These are phyloP conservation scores for Boletus sp. DNA, from an alignment of 1,284 basidiomycete genomes.

Conservation along the genomic window DNA sequence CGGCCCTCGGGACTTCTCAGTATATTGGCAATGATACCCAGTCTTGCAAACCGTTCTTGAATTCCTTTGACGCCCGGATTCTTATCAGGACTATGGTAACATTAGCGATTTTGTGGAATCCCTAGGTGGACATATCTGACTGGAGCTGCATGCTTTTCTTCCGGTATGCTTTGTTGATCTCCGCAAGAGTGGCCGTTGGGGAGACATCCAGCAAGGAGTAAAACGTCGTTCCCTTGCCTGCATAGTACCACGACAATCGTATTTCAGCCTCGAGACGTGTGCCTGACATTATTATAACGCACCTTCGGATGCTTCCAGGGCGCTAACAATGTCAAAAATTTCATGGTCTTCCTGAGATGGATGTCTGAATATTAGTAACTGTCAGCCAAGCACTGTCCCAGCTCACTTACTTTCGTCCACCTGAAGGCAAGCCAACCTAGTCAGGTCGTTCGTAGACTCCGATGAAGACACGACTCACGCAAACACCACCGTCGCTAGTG, in stretches of 20 bases:
- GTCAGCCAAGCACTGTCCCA: background rate
- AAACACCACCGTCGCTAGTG: conserved; percentile 40
- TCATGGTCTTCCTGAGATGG: conserved; percentile 78
- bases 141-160: conserved; percentile 85
- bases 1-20: conserved; percentile 73
- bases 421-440: conserved; percentile 32
- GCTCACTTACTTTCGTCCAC: conserved; percentile 60
- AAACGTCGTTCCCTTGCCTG: conserved; percentile 83
- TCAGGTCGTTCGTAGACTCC: conserved; percentile 2
- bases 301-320: conserved; percentile 81
- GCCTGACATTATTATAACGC: conserved; percentile 10
- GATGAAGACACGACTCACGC: conserved; percentile 40
- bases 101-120: conserved; percentile 11
- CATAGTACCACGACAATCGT: background rate
- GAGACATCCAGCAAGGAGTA: conserved; percentile 82
- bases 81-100: conserved; percentile 78
- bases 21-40: conserved; percentile 83
- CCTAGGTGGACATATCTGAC: conserved; percentile 42
- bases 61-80: conserved; percentile 78
- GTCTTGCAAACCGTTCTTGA: conserved; percentile 82
- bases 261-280: conserved; percentile 3
- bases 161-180: conserved; percentile 85
- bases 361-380: conserved; percentile 12
- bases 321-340: conserved; percentile 92
- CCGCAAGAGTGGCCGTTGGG: conserved; percentile 60